Base-by-base conservation (phyloP, 352 stramenopile species). In the Bremia lactucae region DNA sequence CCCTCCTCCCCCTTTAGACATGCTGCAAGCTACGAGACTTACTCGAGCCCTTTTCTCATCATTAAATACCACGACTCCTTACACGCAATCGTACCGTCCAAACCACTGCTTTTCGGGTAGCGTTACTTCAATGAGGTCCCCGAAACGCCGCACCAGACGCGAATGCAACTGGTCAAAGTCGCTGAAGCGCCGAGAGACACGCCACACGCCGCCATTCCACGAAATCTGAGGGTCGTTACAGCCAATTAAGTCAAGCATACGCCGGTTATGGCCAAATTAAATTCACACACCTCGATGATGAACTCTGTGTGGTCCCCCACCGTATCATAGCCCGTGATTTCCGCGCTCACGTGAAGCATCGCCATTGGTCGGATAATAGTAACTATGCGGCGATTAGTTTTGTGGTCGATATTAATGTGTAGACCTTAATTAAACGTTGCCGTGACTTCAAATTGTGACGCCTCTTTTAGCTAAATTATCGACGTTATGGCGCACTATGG, bases 41-140 rank as follows among this genome's bases (percentile, higher is more conserved):
- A n/a, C 5, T 6, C 36, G 36, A 18, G 25, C 20, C 36, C 18
- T 9, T n/a, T 20, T 51, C n/a, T 77, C 66, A 70, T 77, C 66
- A 77, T 59, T 16, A 41, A 70, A 64, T 38, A 52, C 42, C 39
- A 36, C 33, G 46, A 14, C 14, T 20, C 22, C 9, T 13, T 28
- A 14, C 7, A 16, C 22, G 4, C 16, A 6, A 25, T 68, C 67
- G 28, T 55, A 91, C 78, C 78, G 64, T 13, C 78, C 78, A 56
- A 91, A 91, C 78, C 78, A 91, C 63, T 91, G 78, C 59, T 91
- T 91, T 45, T 91, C 78, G 0, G 78, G 78, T 51, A 91, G 49
- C 25, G 60, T 51, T 6, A 47, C 69, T 18, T 85, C 71, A 21
- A 91, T 78, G 41, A 84, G 69, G 47, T 83, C 70, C 10, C 73